Evolutionary conservation across 2,329 filamentous ascomycete genomes (phyloP), one percentile per base, ranked within the genome.

Genomic region (Alternaria dauci): DNA sequence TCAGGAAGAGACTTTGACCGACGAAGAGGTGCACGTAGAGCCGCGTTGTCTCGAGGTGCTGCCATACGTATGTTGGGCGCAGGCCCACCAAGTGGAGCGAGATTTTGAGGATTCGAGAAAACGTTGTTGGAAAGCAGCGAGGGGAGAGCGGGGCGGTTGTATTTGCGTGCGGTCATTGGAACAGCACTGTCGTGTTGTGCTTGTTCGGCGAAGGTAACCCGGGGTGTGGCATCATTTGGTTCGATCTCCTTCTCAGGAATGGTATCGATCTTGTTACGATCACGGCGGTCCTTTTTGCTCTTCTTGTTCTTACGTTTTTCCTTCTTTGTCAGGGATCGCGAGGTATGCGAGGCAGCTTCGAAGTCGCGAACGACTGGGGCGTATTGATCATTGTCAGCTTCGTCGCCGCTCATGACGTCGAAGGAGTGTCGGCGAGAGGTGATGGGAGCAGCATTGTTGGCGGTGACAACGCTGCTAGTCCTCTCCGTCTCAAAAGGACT

Each of bases 41-140:
- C 36, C 8, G 52, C 51, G 38, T 56, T 57, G 28, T 60, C 58
- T 26, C 69, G 62, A 7, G 74, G 72, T 14, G 75, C 75, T 30
- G 73, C 74, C 58, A 76, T 73, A 44, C 73, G 74, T 14, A 74
- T 65, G 18, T 74, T 75, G 16, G 73, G 70, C 43, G 72, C 69
- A 43, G 73, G 70, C 18, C 68, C 70, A 4, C 70, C 63, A 0
- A 60, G 47, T 25, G 77, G 75, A 38, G 79, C 72, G 14, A 77
- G 67, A 28, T 75, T 76, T 28, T 74, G 73, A 4, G 75, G 78
- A n/a, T 77, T 81, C 52, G 75, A 77, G 67, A 94, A 93, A 58
- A 93, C 90, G 11, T 88, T 88, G 51, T 91, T 90, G 0, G 91
- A 87, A 4, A 94, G 82, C 47, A 88, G 87, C 71, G 88, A 91